Evolutionary conservation across 306 rosid species (phyloP).

Genomic region (Delonix regia): DNA sequence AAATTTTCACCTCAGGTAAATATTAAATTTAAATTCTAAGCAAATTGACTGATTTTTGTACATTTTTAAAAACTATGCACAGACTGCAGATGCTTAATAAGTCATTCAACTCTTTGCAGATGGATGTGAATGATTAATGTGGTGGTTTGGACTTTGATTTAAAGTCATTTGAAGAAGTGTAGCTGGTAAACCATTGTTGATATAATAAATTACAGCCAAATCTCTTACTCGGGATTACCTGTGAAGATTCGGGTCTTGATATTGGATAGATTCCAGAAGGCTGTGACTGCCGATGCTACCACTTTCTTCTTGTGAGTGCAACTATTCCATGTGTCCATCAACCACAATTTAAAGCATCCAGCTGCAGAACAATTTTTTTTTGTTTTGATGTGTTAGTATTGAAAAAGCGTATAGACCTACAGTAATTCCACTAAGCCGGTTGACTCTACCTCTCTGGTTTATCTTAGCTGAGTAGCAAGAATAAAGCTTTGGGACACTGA

Average conservation of each 20-base stretch:
- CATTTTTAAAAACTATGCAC: neutral
- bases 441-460: slow-evolving; percentile 58
- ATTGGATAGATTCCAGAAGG: slow-evolving; percentile 83
- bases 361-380: slow-evolving; percentile 47
- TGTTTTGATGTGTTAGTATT: slow-evolving; percentile 4
- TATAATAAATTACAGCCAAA: neutral
- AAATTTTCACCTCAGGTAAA: neutral
- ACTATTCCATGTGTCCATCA: slow-evolving; percentile 70
- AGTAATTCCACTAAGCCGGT: neutral
- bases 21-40: slow-evolving; percentile 10
- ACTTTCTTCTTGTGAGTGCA: slow-evolving; percentile 84
- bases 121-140: neutral
- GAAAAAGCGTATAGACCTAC: slow-evolving; percentile 9
- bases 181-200: neutral
- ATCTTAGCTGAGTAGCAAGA: slow-evolving; percentile 67
- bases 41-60: neutral
- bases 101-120: neutral
- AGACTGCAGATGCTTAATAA: neutral
- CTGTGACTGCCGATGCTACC: slow-evolving; percentile 52
- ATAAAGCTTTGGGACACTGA: slow-evolving; percentile 79
- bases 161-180: neutral
- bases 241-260: slow-evolving; percentile 73
- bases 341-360: slow-evolving; percentile 52
- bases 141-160: neutral
- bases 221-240: slow-evolving; percentile 42